Base-by-base conservation (phyloP, 164 flowering plant species). In the Umbilicus rupestris region DNA sequence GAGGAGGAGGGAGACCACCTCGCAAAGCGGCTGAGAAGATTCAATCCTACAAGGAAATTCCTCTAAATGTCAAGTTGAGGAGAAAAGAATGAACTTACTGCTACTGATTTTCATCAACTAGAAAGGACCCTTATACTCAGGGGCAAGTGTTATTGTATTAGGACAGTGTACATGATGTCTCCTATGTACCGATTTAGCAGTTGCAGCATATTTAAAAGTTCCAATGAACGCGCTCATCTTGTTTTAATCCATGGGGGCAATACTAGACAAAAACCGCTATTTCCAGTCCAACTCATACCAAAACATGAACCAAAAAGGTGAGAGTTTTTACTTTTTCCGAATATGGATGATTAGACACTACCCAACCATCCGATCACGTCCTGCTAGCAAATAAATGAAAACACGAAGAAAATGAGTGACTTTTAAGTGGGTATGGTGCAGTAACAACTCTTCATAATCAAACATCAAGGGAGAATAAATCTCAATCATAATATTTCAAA, bases 11-110 rank as follows among this genome's bases (percentile, higher is more conserved):
- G 24, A 80, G 97, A 69, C 92, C 97, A n/a, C 39, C 55, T 65
- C 85, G 92, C 6, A 83, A 66, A 50, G 88, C 94, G 24, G 83
- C 76, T 47, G 87, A 59, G 79, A 91, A 89, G 76, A 82, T 87
- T 30, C 82, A 80, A n/a, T 82, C 89, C 39, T 91, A 87, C 82
- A 87, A 84, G 68, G 97, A 91, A 69, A 24, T 45, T 39, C 82
- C 97, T 9, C 20, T 85, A 29, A 85, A 85, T 16, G 47, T 73
- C 49, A 87, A 88, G 75, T 68, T 88, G 85, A 69, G 97, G 62
- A 82, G 91, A 72, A 1, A 69, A 10, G 77, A 77, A 64, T 83
- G 77, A 83, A 67, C 37, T 17, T 33, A 6, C n/a, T n/a, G n/a
- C n/a, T n/a, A n/a, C n/a, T n/a, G n/a, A n/a, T n/a, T n/a, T n/a